phyloP scores from a whole-genome alignment of 768 basidiomycete genomes.

The Tephrocybe sp. region DNA sequence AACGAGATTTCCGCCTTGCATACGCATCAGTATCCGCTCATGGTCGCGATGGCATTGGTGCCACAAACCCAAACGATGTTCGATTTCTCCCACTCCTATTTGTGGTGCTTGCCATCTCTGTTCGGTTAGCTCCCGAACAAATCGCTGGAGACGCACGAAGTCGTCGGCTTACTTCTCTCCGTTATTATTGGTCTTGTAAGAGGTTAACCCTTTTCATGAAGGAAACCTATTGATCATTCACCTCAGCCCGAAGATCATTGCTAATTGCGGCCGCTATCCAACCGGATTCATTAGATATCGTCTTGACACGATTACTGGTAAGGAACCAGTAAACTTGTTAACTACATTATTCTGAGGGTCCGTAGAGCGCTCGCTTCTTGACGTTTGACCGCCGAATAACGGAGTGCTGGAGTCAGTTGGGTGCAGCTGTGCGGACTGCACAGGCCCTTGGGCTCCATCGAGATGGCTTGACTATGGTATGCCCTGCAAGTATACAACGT shows the following conservation, averaged over 20 bases:
- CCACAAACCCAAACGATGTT: conserved; percentile 70
- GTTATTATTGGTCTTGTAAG: conserved; percentile 96
- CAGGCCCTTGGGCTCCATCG: conserved; percentile 92
- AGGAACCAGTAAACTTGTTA: conserved; percentile 37
- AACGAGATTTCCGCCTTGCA: conserved; percentile 72
- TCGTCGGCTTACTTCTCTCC: conserved; percentile 74
- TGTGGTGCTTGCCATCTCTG: conserved; percentile 86
- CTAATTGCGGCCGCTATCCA: conserved; percentile 92
- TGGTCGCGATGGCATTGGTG: conserved; percentile 55
- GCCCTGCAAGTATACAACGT: conserved; percentile 15
- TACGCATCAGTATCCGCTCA: conserved; percentile 64
- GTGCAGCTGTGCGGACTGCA: conserved; percentile 88
- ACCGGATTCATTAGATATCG: conserved; percentile 87
- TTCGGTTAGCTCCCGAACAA: conserved; percentile 79
- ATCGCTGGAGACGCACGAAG: conserved; percentile 78
- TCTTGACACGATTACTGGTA: conserved; percentile 87
- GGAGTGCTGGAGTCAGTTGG: conserved; percentile 95
- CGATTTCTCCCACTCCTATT: conserved; percentile 91
- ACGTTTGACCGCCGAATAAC: conserved; percentile 83
- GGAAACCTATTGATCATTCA: background rate
- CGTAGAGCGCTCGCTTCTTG: conserved; percentile 53
- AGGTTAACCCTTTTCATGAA: conserved; percentile 29
- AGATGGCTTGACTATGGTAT: conserved; percentile 80
- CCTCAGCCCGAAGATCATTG: conserved; percentile 76
- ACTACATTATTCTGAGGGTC: conserved; percentile 36